Evolutionary conservation across 306 rosid species (phyloP).

Genomic region (Cucurbita maxima): DNA sequence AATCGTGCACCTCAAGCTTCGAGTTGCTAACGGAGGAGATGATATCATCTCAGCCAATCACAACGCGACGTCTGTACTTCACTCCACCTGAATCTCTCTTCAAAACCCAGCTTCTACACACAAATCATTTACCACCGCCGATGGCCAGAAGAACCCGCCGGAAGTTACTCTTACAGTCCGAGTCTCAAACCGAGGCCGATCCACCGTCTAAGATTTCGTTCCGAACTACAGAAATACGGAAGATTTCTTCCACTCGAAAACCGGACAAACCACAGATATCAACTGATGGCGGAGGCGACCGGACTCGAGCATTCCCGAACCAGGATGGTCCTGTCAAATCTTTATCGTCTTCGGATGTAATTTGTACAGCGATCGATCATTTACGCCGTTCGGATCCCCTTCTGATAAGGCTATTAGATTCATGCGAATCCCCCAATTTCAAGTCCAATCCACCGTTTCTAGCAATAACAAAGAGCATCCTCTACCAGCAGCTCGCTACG

Average conservation of each 20-base stretch:
- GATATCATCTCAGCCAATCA: not conserved
- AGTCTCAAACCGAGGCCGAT: not conserved
- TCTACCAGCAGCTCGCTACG: constrained; percentile 64
- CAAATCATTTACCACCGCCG: not conserved
- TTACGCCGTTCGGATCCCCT: constrained; percentile 41
- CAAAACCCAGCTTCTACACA: not conserved
- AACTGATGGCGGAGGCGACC: not conserved
- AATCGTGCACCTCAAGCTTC: not conserved
- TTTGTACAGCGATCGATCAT: constrained; percentile 38
- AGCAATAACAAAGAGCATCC: constrained; percentile 39
- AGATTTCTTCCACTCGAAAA: constrained; percentile 9
- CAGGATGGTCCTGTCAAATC: constrained; percentile 15
- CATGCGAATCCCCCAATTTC: constrained; percentile 26
- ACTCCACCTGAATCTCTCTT: not conserved
- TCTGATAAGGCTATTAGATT: constrained; percentile 26
- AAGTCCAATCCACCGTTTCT: constrained; percentile 34
- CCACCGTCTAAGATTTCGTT: constrained; percentile 31
- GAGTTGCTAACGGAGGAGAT: not conserved
- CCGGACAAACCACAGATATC: not conserved
- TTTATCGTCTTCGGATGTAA: constrained; percentile 22
- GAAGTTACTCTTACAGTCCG: not conserved
- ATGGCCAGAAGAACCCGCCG: not conserved
- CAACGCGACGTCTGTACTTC: not conserved
- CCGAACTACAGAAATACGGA: constrained; percentile 39
- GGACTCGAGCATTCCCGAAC: not conserved